Percentiles rank a stretch among this genome's conserved stretches.
Conservation (phyloP, 2,329 filamentous ascomycete genomes). For the Fusarium solani-melongenae region DNA sequence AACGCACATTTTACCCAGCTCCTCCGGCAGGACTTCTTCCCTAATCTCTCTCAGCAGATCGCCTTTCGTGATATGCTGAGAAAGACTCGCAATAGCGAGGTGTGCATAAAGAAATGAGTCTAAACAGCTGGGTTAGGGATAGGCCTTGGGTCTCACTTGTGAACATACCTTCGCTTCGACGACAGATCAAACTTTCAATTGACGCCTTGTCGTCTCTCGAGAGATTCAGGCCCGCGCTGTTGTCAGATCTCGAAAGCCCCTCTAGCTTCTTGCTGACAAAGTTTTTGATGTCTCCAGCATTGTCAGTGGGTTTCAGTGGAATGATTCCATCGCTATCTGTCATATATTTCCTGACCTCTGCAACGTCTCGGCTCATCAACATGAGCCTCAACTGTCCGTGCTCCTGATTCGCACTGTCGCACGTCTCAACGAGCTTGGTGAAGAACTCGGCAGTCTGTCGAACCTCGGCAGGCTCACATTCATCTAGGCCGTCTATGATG, state of each 20-base stretch:
- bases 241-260: neutral
- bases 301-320: neutral
- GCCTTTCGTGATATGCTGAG: neutral
- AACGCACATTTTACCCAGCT: neutral
- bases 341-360: neutral
- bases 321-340: neutral
- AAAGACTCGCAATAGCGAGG: neutral
- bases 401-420: neutral
- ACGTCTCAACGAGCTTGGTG: neutral
- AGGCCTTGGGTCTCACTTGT: rapidly evolving
- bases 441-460: constrained; percentile 44
- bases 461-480: constrained; percentile 48
- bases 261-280: neutral
- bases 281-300: neutral
- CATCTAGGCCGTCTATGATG: constrained; percentile 58
- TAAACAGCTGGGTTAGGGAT: neutral
- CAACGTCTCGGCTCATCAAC: neutral
- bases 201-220: neutral
- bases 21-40: neutral
- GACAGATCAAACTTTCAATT: neutral
- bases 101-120: neutral
- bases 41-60: neutral
- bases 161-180: neutral
- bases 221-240: neutral
- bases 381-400: neutral